Percentiles rank a stretch among this genome's conserved stretches.
Conservation (phyloP, 192 early-diverging fungal genomes). For the Geranomyces michiganensis region DNA sequence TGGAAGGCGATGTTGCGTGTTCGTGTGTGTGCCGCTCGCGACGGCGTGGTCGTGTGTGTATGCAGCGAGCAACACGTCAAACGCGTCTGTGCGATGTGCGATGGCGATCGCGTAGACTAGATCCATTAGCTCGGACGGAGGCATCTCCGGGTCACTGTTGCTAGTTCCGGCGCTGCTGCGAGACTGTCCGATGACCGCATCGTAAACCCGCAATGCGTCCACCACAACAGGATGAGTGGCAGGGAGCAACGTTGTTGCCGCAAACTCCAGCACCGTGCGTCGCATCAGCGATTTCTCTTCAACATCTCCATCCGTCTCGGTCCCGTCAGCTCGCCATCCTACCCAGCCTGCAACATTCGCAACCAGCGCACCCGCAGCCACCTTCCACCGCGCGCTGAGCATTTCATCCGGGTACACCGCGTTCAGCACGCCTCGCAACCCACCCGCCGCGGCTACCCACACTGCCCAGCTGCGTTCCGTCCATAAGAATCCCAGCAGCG, state of each 20-base stretch:
- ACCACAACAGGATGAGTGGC: background rate
- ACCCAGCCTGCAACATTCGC: background rate
- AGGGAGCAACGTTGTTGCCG: background rate
- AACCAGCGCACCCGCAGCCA: background rate
- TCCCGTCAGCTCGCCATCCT: background rate
- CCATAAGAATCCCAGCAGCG: background rate
- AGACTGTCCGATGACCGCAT: background rate
- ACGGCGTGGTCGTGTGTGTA: too few species aligned
- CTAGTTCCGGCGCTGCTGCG: background rate
- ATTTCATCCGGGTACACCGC: background rate
- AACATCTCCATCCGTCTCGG: background rate
- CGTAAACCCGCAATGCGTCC: background rate
- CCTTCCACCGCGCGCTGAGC: background rate
- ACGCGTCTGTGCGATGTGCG: background rate
- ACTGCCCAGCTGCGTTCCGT: slow-evolving; percentile 12
- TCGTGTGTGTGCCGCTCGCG: too few species aligned
- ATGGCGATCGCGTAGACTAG: slow-evolving; percentile 8
- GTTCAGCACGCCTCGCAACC: background rate
- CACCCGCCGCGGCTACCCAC: slow-evolving; percentile 19
- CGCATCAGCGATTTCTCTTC: background rate
- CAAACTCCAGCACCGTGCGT: background rate
- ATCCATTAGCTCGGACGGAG: background rate
- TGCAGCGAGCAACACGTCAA: background rate
- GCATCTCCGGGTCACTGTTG: background rate
- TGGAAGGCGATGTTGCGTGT: background rate